These are phyloP conservation scores for Leishmania amazonensis DNA, from an alignment of 208 protist species.

Conservation along the genomic window DNA sequence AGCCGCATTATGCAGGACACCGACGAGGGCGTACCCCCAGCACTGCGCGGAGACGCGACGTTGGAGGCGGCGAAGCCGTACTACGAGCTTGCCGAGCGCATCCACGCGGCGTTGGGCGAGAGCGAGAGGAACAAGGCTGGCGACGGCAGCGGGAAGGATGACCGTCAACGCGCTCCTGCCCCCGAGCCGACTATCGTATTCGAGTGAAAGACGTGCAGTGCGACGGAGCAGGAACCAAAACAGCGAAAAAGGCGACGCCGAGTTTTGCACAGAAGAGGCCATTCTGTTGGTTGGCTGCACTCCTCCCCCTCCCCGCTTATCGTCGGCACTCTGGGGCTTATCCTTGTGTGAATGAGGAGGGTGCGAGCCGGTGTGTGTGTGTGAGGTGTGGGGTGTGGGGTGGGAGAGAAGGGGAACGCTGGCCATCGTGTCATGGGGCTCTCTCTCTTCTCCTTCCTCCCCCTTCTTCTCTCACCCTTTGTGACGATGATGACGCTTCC, in stretches of 20 bases:
- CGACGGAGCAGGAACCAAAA: neutral
- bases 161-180: neutral
- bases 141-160: neutral
- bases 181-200: conserved; percentile 53
- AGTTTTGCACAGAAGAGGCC: neutral
- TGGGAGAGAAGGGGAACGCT: neutral
- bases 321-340: neutral
- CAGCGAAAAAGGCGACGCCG: neutral
- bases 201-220: conserved; percentile 17
- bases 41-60: conserved; percentile 75
- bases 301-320: neutral
- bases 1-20: conserved; percentile 89
- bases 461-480: neutral
- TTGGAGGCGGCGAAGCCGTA: conserved; percentile 79
- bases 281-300: neutral
- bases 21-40: conserved; percentile 92
- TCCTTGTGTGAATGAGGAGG: neutral
- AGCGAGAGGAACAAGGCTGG: neutral
- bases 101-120: conserved; percentile 38
- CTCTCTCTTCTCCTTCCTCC: neutral
- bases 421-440: neutral
- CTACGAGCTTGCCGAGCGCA: conserved; percentile 72
- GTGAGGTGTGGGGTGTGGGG: too few relatives aligned
- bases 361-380: neutral
- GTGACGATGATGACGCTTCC: neutral